These are phyloP conservation scores for Eimeria brunetti DNA, from an alignment of 169 alveolate species.

Conservation along the genomic window DNA sequence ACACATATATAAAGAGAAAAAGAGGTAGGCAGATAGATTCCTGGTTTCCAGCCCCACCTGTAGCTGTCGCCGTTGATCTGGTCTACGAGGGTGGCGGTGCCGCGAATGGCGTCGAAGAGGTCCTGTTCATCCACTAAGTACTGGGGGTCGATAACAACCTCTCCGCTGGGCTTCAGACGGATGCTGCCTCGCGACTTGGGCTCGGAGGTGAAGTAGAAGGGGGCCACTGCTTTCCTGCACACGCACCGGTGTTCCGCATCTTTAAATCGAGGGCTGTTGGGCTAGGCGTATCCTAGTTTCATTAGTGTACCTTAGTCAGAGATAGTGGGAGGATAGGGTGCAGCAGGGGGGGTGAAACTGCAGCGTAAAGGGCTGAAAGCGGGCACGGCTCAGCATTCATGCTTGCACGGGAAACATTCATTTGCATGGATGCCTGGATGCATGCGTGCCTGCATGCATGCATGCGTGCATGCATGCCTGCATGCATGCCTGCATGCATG, in stretches of 20 bases:
- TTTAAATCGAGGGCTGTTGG: too few relatives aligned
- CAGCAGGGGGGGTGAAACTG: neutral
- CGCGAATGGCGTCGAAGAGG: slow-evolving; percentile 83
- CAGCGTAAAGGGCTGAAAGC: neutral
- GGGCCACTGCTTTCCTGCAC: slow-evolving; percentile 83
- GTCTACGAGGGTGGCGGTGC: slow-evolving; percentile 81
- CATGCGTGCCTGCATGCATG: too few relatives aligned
- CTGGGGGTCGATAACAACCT: slow-evolving; percentile 83
- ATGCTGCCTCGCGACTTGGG: slow-evolving; percentile 86
- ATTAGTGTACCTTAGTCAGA: too few relatives aligned
- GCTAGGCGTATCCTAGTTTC: too few relatives aligned
- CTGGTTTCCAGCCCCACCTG: slow-evolving; percentile 60
- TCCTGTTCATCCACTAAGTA: slow-evolving; percentile 84
- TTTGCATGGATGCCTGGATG: too few relatives aligned
- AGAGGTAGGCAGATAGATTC: too few relatives aligned
- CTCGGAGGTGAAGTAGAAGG: slow-evolving; percentile 85
- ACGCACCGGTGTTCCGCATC: too few relatives aligned
- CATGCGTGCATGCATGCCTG: too few relatives aligned
- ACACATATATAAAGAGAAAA: neutral
- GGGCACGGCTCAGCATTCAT: neutral
- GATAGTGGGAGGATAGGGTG: too few relatives aligned
- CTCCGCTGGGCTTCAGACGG: slow-evolving; percentile 80
- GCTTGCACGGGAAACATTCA: too few relatives aligned
- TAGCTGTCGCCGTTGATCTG: slow-evolving; percentile 83
- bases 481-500: too few relatives aligned